A percentile compares a stretch with the other conserved stretches of the same genome.
These are phyloP conservation scores for Viola pubescens DNA, from an alignment of 441 rosid species.

Conservation along the genomic window DNA sequence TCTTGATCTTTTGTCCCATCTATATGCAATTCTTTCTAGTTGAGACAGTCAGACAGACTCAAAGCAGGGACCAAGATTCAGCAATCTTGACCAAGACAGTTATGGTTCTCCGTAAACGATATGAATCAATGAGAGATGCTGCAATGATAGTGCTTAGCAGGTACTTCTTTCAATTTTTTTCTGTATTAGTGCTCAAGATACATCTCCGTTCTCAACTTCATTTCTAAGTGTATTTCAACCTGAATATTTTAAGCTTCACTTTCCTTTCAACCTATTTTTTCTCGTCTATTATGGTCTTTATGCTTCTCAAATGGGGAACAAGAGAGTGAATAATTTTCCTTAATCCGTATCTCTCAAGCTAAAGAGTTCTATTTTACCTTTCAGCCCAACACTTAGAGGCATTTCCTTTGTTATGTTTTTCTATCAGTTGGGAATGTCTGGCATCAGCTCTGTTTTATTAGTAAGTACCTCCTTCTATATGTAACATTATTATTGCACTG, in stretches of 20 bases:
- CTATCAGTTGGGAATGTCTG: conserved; percentile 55
- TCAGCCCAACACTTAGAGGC: conserved; percentile 41
- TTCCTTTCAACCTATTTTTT: too few relatives aligned
- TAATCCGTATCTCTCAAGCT: background rate
- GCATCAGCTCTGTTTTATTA: conserved; percentile 35
- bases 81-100: conserved; percentile 20
- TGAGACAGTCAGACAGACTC: conserved; percentile 29
- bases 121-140: conserved; percentile 41
- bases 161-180: conserved; percentile 16
- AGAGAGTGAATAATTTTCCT: too few relatives aligned
- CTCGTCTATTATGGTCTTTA: too few relatives aligned
- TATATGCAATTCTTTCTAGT: conserved; percentile 40
- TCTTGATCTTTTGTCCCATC: conserved; percentile 34
- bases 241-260: too few relatives aligned
- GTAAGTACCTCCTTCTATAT: conserved; percentile 21
- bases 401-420: conserved; percentile 48
- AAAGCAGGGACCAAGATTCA: conserved; percentile 27
- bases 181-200: background rate
- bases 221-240: too few relatives aligned
- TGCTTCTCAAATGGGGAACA: too few relatives aligned
- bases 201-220: background rate
- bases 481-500: too few relatives aligned
- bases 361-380: conserved; percentile 1
- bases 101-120: conserved; percentile 25
- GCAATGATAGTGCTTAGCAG: conserved; percentile 37